Evolutionary conservation across 78 protist genomes (phyloP), one percentile per base, ranked within the genome.

Genomic region (Chrysochromulina parva): DNA sequence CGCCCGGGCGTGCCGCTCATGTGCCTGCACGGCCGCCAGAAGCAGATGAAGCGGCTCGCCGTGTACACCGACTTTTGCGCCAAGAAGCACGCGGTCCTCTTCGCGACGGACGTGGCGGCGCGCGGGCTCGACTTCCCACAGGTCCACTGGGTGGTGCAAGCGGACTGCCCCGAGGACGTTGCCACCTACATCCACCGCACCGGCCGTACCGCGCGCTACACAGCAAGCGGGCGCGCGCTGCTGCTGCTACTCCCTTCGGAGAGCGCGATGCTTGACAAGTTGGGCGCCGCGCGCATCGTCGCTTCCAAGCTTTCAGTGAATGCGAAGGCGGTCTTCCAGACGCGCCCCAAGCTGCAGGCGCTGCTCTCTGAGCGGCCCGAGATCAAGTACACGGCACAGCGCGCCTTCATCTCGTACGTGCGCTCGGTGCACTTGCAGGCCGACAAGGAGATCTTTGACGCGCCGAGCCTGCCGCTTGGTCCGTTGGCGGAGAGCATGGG

Each of bases 41-140:
- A 97, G 93, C 99, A 96, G 60, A 65, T 53, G 52, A 60, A 73
- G 28, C 85, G 91, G 50, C 67, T 89, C n/a, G 87, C 65, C 73
- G 54, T 66, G 19, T 81, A 58, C 80, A 38, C n/a, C 26, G 69
- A 80, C 57, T 90, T 81, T 54, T 65, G 82, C 73, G 53, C 53
- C 54, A n/a, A 50, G 54, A 38, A n/a, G 19, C 91, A 69, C 26
- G 99, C 97, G n/a, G 96, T 97, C 9, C 71, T 99, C 58, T 93
- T 98, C 84, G 96, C 98, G 6, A 99, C 99, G 0, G 99, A 99
- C 89, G 85, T 99, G 28, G 99, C 99, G 0, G 99, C 99, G 6
- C 93, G 99, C 3, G 99, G 99, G 0, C 95, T 99, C 22, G 99
- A 99, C 92, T 96, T 99, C 92, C 97, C 99, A 28, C 76, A 57